A percentile compares a stretch with the other conserved stretches of the same genome.
Conservation (phyloP, 2,329 filamentous ascomycete genomes). For the Fusarium neocosmosporiellum region DNA sequence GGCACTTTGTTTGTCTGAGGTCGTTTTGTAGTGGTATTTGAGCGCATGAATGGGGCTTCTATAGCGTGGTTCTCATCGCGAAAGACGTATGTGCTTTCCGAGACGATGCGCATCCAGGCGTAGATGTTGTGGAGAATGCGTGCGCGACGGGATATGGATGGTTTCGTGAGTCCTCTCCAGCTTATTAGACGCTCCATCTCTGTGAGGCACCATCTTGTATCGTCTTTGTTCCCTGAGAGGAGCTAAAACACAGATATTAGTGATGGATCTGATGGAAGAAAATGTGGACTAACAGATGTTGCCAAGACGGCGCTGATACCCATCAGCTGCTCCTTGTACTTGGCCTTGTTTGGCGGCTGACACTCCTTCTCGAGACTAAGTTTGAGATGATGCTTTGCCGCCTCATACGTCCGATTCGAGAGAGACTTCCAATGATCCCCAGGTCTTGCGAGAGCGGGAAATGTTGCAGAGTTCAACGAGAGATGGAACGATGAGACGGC, state of each 20-base stretch:
- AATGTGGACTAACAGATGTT: slow-evolving; percentile 19
- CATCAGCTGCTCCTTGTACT: slow-evolving; percentile 39
- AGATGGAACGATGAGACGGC: slow-evolving; percentile 35
- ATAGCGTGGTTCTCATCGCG: slow-evolving; percentile 27
- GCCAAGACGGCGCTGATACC: slow-evolving; percentile 33
- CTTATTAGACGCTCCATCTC: slow-evolving; percentile 38
- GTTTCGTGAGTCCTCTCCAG: slow-evolving; percentile 34
- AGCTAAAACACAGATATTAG: not conserved
- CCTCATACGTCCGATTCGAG: slow-evolving; percentile 27
- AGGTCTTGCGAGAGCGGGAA: slow-evolving; percentile 6
- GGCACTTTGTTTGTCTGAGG: not conserved
- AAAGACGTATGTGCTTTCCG: slow-evolving; percentile 33
- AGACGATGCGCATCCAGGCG: slow-evolving; percentile 41
- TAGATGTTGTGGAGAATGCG: slow-evolving; percentile 37
- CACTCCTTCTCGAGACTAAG: slow-evolving; percentile 37
- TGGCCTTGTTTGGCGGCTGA: slow-evolving; percentile 27
- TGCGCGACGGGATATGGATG: slow-evolving; percentile 33
- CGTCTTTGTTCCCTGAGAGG: slow-evolving; percentile 29
- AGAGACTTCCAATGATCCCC: slow-evolving; percentile 24
- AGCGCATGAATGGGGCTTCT: slow-evolving; percentile 6
- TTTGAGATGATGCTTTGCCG: slow-evolving; percentile 37
- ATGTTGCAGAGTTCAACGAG: slow-evolving; percentile 17
- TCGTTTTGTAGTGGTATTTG: not conserved
- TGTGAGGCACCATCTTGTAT: slow-evolving; percentile 33
- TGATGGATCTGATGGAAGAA: accelerated